Conservation (phyloP, 805 yeast species). For the Hanseniaspora taiwanica region DNA sequence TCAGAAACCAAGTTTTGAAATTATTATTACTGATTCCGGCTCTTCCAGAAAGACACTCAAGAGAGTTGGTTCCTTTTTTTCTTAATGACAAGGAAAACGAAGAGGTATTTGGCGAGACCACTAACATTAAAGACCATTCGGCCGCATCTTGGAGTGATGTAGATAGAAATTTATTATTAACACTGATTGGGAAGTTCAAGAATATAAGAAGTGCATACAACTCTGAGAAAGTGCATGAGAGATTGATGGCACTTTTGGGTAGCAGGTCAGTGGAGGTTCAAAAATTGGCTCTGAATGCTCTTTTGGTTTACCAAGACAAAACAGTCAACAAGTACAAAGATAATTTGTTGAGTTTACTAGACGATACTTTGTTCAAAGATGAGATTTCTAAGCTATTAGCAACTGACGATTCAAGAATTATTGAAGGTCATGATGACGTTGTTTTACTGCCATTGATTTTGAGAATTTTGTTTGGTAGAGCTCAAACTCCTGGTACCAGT, state of each 20-base stretch:
- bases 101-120: constrained; percentile 5
- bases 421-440: constrained; percentile 49
- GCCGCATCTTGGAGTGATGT: constrained; percentile 30
- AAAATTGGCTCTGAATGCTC: constrained; percentile 53
- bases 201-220: constrained; percentile 43
- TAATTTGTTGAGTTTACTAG: constrained; percentile 59
- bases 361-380: constrained; percentile 75
- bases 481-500: constrained; percentile 53
- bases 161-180: constrained; percentile 47
- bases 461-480: constrained; percentile 75
- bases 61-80: constrained; percentile 45
- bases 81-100: constrained; percentile 21
- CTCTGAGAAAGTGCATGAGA: constrained; percentile 38
- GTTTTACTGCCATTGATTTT: constrained; percentile 58
- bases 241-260: constrained; percentile 44
- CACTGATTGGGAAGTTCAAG: constrained; percentile 50
- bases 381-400: constrained; percentile 58
- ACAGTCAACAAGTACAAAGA: constrained; percentile 56
- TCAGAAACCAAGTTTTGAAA: constrained; percentile 45
- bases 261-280: constrained; percentile 53
- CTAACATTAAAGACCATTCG: constrained; percentile 4
- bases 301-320: constrained; percentile 50
- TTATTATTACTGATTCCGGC: constrained; percentile 46
- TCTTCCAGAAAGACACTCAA: constrained; percentile 54
- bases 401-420: constrained; percentile 31